Base-by-base conservation (phyloP, 2,329 filamentous ascomycete genomes). In the Aspergillus awamori region DNA sequence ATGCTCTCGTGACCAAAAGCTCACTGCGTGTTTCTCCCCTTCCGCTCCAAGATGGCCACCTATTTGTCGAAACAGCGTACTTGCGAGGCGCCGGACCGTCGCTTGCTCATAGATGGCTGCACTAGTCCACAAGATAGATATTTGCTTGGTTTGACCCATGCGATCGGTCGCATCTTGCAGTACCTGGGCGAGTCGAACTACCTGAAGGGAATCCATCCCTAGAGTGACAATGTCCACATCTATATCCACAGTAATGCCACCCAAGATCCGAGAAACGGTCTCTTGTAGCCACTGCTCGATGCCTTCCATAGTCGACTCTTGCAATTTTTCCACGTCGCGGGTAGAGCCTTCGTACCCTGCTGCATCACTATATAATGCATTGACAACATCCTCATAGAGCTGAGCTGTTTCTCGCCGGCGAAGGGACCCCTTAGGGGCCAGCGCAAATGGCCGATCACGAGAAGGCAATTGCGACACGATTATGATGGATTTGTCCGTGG, bases 371-470 rank as follows among this genome's bases (percentile, higher is more conserved):
- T 61, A 59, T 4, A 62, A 2, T 2, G 28, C 41, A 7, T 67
- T 60, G 17, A 69, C 60, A 5, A 65, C 62, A 3, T 55, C 26
- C 10, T 45, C 41, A 41, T 68, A 70, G 24, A 60, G 52, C 11
- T 51, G 30, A 11, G 57, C 28, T 4, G 63, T 47, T 4, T 54
- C 22, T 24, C 59, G 51, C 49, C 26, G 63, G 57, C n/a, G 59
- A 52, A 28, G 56, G 41, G 24, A 26, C 6, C 80, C 78, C 66
- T 84, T 83, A 3, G 78, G 74, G 0, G 82, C 79, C 5, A 73
- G 73, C 1, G 74, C 62, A 39, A 83, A 81, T 0, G 79, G 79
- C 65, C 80, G 80, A 11, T 72, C 69, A 6, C 69, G 68, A 13
- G 75, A 72, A 72, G 0, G 80, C 67, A 43, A 83, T 68, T 0